Base-by-base conservation (phyloP, 257 asterid genomes). In the Capsicum pubescens region DNA sequence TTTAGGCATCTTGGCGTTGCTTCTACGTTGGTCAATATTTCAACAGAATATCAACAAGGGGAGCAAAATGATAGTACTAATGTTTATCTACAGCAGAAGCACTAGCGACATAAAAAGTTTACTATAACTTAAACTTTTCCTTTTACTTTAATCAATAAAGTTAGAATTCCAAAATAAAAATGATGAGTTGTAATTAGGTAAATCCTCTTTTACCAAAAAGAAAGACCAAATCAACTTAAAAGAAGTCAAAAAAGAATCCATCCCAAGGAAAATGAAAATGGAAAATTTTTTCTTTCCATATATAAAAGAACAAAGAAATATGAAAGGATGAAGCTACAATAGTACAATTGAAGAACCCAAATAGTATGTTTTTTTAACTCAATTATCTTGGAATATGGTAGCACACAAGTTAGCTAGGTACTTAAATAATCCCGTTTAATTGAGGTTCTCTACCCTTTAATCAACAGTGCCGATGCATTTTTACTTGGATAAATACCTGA, bases 1-100 rank as follows among this genome's bases (percentile, higher is more conserved):
- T 32, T 77, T 13, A 8, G 19, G 82, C 82, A 77, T 77, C 64
- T 76, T 76, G 64, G 82, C 82, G 82, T 77, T 77, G 82, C 82
- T 77, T 77, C 50, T 77, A 77, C 82, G 82, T 77, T 77, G 63
- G 81, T 76, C 26, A 26, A 26, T 77, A 77, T 77, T 77, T 54
- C 82, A 26, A 26, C 21, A 54, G 82, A 77, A 77, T 54, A 77
- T 77, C 26, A 77, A 54, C 50, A 16, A 4, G 15, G 64, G 61
- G 48, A 48, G 64, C 78, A 26, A 76, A 55, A 76, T 54, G 81
- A 77, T 77, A 21, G 7, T 63, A 26, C 39, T 26, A 42, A 15
- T 68, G 77, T 39, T 68, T 36, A 68, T 68, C 52, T 14, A 74
- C 21, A 52, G 81, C 63, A 52, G 8, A 76, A 52, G 81, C 81